Conservation (phyloP, 306 rosid species). For the Sophora flavescens region DNA sequence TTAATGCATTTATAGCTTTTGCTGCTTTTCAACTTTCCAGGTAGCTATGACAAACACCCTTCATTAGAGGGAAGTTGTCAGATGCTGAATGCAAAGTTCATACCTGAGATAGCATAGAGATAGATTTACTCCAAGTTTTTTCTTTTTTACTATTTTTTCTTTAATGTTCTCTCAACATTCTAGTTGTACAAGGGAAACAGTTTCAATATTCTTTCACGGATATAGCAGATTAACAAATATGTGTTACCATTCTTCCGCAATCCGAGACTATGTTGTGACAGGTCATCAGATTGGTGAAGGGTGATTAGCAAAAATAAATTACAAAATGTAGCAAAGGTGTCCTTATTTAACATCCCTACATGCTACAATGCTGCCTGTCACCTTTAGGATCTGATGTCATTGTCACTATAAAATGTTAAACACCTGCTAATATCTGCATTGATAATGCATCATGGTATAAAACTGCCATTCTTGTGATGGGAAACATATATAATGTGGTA, state of each 20-base stretch:
- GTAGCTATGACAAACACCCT: too few species aligned
- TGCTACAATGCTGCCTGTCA: not conserved
- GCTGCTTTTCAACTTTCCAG: too few species aligned
- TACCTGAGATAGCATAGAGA: too few species aligned
- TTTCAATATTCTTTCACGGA: not conserved
- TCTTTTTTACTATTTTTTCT: too few species aligned
- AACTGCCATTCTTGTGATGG: not conserved
- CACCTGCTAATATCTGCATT: not conserved
- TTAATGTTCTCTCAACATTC: too few species aligned
- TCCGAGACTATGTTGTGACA: not conserved
- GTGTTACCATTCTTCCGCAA: not conserved
- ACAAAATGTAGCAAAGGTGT: too few species aligned
- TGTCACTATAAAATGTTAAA: constrained; percentile 2
- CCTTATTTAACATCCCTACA: not conserved
- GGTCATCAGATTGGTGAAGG: not conserved
- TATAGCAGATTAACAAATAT: not conserved
- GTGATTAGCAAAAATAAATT: not conserved
- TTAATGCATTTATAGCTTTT: too few species aligned
- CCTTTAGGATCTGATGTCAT: not conserved
- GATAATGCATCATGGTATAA: not conserved
- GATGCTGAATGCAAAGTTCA: too few species aligned
- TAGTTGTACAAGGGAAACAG: too few species aligned
- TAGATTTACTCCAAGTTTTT: too few species aligned
- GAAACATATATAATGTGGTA: not conserved
- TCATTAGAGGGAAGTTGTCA: too few species aligned